These are phyloP conservation scores for Boletellus ananiceps DNA, from an alignment of 768 basidiomycete genomes.

Conservation along the genomic window DNA sequence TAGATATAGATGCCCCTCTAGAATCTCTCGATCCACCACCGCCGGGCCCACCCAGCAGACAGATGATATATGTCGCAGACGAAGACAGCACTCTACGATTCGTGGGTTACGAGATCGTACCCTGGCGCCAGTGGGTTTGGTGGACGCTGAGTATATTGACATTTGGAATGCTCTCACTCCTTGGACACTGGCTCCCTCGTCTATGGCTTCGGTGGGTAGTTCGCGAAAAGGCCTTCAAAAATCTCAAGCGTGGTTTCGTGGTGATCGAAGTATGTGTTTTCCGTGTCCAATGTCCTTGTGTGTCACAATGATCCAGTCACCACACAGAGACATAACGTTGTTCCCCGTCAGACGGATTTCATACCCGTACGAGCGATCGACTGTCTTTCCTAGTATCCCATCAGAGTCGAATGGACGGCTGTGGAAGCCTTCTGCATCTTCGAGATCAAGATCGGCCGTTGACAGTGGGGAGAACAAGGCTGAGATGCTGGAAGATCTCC, in stretches of 20 bases:
- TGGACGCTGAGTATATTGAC: constrained; percentile 59
- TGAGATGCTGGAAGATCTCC: constrained; percentile 47
- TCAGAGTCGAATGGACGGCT: constrained; percentile 27
- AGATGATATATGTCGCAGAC: constrained; percentile 80
- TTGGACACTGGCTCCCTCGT: constrained; percentile 92
- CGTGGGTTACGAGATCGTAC: constrained; percentile 72
- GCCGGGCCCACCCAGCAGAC: constrained; percentile 77
- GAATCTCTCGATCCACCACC: constrained; percentile 67
- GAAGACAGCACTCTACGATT: constrained; percentile 89
- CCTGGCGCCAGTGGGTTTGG: constrained; percentile 68
- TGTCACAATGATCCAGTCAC: constrained; percentile 52
- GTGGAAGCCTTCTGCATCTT: constrained; percentile 19
- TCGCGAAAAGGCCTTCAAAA: constrained; percentile 75
- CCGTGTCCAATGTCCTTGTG: constrained; percentile 4
- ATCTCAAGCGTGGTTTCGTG: constrained; percentile 66
- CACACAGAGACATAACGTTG: constrained; percentile 76
- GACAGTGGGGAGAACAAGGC: constrained; percentile 28
- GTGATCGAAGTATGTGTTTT: constrained; percentile 76
- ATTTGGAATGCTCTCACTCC: constrained; percentile 67
- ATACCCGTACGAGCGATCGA: constrained; percentile 76
- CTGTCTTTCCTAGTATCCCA: constrained; percentile 59
- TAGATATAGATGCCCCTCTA: constrained; percentile 71
- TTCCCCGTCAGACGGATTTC: constrained; percentile 62
- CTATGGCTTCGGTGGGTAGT: constrained; percentile 89
- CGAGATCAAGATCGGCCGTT: constrained; percentile 31